A percentile compares a stretch with the other conserved stretches of the same genome.
Conservation (phyloP, 768 basidiomycete genomes). For the Serendipita sp. region DNA sequence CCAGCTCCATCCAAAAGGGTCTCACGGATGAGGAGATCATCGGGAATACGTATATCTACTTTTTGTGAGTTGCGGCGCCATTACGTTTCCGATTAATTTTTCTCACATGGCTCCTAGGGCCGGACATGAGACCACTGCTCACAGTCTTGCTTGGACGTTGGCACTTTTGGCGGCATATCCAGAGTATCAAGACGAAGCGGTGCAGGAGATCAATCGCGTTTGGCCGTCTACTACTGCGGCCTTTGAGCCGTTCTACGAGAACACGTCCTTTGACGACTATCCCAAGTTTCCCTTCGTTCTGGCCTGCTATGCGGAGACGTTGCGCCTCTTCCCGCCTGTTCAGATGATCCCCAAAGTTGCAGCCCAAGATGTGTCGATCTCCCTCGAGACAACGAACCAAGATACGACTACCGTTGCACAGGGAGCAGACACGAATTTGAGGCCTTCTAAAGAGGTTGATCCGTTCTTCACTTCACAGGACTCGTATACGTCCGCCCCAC, state of each 20-base stretch:
- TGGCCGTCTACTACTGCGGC: not conserved
- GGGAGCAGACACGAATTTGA: not conserved
- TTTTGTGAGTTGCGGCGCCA: not conserved
- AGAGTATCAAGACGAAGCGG: not conserved
- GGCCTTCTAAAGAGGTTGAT: not conserved
- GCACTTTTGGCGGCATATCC: slow-evolving; percentile 1
- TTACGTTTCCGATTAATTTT: no score
- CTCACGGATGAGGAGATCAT: slow-evolving; percentile 1
- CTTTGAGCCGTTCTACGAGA: not conserved
- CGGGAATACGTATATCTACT: slow-evolving; percentile 5
- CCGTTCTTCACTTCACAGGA: not conserved
- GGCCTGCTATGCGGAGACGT: not conserved
- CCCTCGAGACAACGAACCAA: not conserved
- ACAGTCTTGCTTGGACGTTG: slow-evolving; percentile 6
- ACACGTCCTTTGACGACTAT: not conserved
- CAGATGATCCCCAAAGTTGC: slow-evolving; percentile 3
- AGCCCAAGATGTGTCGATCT: not conserved
- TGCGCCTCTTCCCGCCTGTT: slow-evolving; percentile 4
- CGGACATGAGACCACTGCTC: slow-evolving; percentile 1
- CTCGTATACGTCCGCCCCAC: not conserved
- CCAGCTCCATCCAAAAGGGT: slow-evolving; percentile 1
- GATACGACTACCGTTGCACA: not conserved
- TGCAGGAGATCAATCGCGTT: not conserved
- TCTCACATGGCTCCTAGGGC: not conserved
- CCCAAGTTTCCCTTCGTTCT: not conserved